Evolutionary conservation across 371 early-diverging fungal species (phyloP).

Genomic region (Blakeslea trispora): DNA sequence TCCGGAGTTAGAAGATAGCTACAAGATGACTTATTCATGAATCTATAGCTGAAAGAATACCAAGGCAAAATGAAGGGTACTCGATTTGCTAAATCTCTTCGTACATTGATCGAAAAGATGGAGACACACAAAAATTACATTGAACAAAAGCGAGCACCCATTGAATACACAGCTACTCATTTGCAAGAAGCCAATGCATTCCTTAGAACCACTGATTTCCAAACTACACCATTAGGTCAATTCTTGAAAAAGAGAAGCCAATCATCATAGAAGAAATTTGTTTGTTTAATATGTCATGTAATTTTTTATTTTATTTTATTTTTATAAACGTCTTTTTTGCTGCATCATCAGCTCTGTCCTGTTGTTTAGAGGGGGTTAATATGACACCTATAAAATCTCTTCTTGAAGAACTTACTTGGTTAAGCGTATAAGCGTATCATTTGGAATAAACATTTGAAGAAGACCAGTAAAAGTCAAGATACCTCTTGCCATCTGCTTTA

Average conservation of each 20-base stretch:
- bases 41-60: constrained; percentile 57
- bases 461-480: constrained; percentile 81
- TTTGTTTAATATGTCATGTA: background rate
- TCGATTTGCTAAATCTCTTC: constrained; percentile 73
- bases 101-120: constrained; percentile 78
- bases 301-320: background rate
- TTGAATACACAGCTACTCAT: constrained; percentile 80
- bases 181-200: constrained; percentile 62
- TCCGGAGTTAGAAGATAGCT: background rate
- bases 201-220: constrained; percentile 51
- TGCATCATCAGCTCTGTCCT: constrained; percentile 17
- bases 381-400: too few species aligned
- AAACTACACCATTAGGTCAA: constrained; percentile 65
- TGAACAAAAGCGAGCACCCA: constrained; percentile 69
- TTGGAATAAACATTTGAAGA: constrained; percentile 82
- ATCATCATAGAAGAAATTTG: constrained; percentile 10
- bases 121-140: constrained; percentile 80
- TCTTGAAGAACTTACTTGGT: constrained; percentile 69
- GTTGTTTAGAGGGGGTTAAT: background rate
- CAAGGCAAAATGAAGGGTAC: constrained; percentile 57
- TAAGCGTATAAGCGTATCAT: constrained; percentile 74
- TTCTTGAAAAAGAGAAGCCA: constrained; percentile 47
- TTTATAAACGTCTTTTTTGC: constrained; percentile 9
- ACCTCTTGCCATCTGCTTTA: constrained; percentile 55
- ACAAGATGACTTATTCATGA: too few species aligned